A percentile compares a stretch with the other conserved stretches of the same genome.
Evolutionary conservation across 805 yeast species (phyloP).

Genomic region (Blastobotrys terrestris): DNA sequence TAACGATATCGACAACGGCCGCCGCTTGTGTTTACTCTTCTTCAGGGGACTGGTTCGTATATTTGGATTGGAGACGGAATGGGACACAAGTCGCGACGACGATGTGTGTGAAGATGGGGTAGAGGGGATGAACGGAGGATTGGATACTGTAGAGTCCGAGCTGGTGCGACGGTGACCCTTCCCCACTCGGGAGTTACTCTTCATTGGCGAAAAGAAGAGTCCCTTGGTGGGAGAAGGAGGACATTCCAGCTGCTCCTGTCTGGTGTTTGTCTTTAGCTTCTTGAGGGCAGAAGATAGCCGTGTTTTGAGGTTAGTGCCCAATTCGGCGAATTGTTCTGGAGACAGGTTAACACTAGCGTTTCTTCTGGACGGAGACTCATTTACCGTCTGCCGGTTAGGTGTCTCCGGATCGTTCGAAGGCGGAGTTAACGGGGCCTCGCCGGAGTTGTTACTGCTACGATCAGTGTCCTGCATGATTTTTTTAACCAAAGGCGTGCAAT

Average conservation of each 20-base stretch:
- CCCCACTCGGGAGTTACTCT: slow-evolving; percentile 4
- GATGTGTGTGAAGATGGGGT: neutral
- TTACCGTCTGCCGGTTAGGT: neutral
- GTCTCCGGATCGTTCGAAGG: neutral
- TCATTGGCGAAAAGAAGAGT: neutral
- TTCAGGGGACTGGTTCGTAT: neutral
- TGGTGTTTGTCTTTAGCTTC: slow-evolving; percentile 10
- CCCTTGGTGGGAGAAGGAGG: neutral
- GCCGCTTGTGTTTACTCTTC: slow-evolving; percentile 1
- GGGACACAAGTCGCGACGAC: neutral
- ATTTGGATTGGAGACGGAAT: neutral
- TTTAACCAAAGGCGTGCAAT: neutral
- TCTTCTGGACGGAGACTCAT: neutral
- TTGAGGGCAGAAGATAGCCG: slow-evolving; percentile 14
- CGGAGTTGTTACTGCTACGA: neutral
- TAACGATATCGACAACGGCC: slow-evolving; percentile 2
- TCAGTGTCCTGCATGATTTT: neutral
- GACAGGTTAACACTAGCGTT: neutral
- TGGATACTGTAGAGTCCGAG: slow-evolving; percentile 4
- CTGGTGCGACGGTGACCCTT: slow-evolving; percentile 11
- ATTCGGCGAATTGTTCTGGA: slow-evolving; percentile 37
- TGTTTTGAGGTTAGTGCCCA: slow-evolving; percentile 30
- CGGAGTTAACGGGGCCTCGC: neutral
- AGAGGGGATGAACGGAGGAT: neutral
- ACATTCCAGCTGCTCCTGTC: slow-evolving; percentile 1